These are phyloP conservation scores for Dactylellina parvicollis DNA, from an alignment of 2,329 filamentous ascomycete species.

Conservation along the genomic window DNA sequence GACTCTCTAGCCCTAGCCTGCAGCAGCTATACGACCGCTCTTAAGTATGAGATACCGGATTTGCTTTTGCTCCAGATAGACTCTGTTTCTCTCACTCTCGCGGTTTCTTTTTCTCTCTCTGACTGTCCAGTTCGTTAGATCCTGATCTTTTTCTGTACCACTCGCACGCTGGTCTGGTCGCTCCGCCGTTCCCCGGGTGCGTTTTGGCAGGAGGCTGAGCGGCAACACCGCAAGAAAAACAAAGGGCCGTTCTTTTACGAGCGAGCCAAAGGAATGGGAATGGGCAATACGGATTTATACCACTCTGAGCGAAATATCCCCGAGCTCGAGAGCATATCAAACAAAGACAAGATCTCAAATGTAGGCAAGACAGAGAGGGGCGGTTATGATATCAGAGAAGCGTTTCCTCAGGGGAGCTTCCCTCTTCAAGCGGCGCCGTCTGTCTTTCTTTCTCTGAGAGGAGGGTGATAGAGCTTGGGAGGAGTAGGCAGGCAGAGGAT, in stretches of 20 bases:
- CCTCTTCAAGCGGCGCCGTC: conserved; percentile 44
- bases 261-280: conserved; percentile 21
- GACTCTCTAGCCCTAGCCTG: background rate
- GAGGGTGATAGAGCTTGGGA: no score
- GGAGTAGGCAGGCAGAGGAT: background rate
- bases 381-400: conserved; percentile 18
- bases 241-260: conserved; percentile 1
- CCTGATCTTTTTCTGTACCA: conserved; percentile 30
- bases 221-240: background rate
- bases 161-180: conserved; percentile 2
- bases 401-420: conserved; percentile 8
- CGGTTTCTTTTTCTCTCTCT: conserved; percentile 11
- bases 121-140: conserved; percentile 21
- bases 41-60: background rate
- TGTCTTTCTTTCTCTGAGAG: conserved; percentile 48
- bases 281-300: conserved; percentile 3
- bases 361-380: conserved; percentile 9
- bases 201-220: conserved; percentile 54
- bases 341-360: conserved; percentile 8
- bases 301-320: conserved; percentile 27
- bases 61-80: conserved; percentile 39
- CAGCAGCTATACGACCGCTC: background rate
- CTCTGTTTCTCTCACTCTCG: conserved; percentile 18
- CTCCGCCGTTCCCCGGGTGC: conserved; percentile 49
- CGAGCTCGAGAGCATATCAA: conserved; percentile 1